Percentiles rank a stretch among this genome's conserved stretches.
Conservation (phyloP, 192 early-diverging fungal genomes). For the Coemansia aciculifera region DNA sequence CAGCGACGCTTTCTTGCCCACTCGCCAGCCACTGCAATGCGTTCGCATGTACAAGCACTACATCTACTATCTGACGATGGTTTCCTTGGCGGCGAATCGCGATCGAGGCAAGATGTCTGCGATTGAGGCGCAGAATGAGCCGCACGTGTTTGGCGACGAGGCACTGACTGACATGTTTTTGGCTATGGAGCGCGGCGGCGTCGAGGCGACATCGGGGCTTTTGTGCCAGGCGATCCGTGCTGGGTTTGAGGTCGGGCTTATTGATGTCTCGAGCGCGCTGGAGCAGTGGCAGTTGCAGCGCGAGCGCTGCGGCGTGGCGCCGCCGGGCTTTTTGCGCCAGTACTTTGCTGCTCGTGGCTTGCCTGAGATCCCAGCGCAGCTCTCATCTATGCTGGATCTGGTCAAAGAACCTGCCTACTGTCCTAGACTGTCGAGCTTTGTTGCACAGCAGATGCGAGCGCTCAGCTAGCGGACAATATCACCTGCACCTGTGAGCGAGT, state of each 20-base stretch:
- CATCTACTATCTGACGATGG: constrained; percentile 21
- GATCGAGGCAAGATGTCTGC: not conserved
- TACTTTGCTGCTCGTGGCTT: constrained; percentile 28
- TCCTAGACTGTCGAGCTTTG: constrained; percentile 21
- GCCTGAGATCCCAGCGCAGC: constrained; percentile 28
- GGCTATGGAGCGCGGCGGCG: constrained; percentile 38
- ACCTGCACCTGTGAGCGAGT: not conserved
- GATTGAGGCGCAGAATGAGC: not conserved
- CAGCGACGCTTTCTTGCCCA: not conserved
- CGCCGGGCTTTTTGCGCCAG: constrained; percentile 31
- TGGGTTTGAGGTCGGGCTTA: constrained; percentile 39
- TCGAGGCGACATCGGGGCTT: constrained; percentile 38
- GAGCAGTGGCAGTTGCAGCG: constrained; percentile 55
- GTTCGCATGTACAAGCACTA: constrained; percentile 47
- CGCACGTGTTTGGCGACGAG: constrained; percentile 21
- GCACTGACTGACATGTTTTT: constrained; percentile 38
- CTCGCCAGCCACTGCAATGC: constrained; percentile 14
- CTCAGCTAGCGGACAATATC: not conserved
- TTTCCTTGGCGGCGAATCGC: constrained; percentile 9
- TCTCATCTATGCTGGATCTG: constrained; percentile 27
- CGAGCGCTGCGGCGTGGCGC: constrained; percentile 37
- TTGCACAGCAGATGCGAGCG: constrained; percentile 10
- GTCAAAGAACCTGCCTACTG: constrained; percentile 25
- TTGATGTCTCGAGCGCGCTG: constrained; percentile 34
- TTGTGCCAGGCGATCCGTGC: constrained; percentile 42